Evolutionary conservation across 225 moss, liverwort and hornwort genomes (phyloP).

Genomic region (Ulota crispa): DNA sequence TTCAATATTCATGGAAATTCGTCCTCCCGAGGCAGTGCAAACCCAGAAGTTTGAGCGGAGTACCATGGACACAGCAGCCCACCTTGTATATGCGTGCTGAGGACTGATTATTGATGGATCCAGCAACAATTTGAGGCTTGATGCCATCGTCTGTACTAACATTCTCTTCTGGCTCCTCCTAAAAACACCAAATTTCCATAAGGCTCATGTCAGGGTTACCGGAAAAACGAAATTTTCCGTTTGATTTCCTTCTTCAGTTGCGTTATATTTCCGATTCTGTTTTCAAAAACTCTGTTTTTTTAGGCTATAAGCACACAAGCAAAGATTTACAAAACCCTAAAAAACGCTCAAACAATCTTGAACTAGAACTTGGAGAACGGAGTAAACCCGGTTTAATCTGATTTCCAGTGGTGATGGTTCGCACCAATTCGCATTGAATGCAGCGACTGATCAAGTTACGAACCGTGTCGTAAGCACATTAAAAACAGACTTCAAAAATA

Average conservation of each 20-base stretch:
- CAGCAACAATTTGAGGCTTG: slow-evolving; percentile 26
- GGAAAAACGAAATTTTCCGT: not conserved
- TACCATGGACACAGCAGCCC: slow-evolving; percentile 49
- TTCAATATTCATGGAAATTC: not conserved
- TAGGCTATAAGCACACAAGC: not conserved
- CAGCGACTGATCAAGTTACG: not conserved
- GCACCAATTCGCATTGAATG: not conserved
- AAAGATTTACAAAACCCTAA: not conserved
- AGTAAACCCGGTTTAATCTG: not conserved
- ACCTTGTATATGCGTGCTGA: slow-evolving; percentile 38
- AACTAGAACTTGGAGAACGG: not conserved
- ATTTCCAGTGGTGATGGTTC: not conserved
- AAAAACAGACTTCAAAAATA: not conserved
- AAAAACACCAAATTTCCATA: slow-evolving; percentile 4
- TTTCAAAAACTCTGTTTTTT: not conserved
- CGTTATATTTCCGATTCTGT: not conserved
- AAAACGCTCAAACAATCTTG: not conserved
- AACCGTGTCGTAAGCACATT: not conserved
- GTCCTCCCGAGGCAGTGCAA: not conserved
- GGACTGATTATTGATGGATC: slow-evolving; percentile 12
- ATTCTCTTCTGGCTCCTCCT: slow-evolving; percentile 39
- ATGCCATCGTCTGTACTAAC: slow-evolving; percentile 20
- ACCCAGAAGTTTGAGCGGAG: not conserved
- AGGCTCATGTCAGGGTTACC: not conserved
- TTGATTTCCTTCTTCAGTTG: not conserved